These are phyloP conservation scores for Paxillus rubicundulus DNA, from an alignment of 768 basidiomycete species.

Conservation along the genomic window DNA sequence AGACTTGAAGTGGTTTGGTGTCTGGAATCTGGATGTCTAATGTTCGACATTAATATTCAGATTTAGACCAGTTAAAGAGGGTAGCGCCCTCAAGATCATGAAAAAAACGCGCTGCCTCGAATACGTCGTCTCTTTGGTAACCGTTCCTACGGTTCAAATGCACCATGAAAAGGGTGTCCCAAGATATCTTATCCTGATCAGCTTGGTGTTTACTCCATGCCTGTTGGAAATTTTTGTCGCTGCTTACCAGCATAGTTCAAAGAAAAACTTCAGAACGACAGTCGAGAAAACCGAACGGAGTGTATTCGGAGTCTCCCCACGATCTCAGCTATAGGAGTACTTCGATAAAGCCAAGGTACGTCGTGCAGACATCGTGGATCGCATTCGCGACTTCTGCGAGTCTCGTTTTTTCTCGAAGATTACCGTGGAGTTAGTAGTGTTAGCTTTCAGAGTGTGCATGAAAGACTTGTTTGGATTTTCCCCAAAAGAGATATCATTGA, in stretches of 20 bases:
- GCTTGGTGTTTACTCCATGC: conserved; percentile 18
- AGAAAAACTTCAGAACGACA: neutral
- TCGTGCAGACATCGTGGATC: neutral
- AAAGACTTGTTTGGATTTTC: conserved; percentile 3
- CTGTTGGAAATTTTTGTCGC: conserved; percentile 2
- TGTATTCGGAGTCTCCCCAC: neutral
- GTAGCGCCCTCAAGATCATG: conserved; percentile 11
- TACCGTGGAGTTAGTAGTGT: too few species aligned
- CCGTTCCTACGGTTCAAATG: conserved; percentile 9
- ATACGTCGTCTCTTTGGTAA: conserved; percentile 27
- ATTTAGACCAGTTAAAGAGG: conserved; percentile 7
- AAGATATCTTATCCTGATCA: neutral
- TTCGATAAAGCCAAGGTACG: too few species aligned
- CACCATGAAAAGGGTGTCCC: neutral
- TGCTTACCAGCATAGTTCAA: neutral
- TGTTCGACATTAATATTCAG: neutral
- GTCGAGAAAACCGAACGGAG: neutral
- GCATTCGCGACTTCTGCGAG: neutral
- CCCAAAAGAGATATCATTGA: neutral
- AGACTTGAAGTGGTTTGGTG: too few species aligned
- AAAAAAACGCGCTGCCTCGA: neutral
- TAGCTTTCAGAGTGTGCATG: too few species aligned
- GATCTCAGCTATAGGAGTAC: too few species aligned
- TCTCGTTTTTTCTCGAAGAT: neutral
- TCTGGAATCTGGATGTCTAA: neutral